Percentiles rank a stretch among this genome's conserved stretches.
These are phyloP conservation scores for Zygosaccharomyces siamensis DNA, from an alignment of 805 yeast genomes.

Conservation along the genomic window DNA sequence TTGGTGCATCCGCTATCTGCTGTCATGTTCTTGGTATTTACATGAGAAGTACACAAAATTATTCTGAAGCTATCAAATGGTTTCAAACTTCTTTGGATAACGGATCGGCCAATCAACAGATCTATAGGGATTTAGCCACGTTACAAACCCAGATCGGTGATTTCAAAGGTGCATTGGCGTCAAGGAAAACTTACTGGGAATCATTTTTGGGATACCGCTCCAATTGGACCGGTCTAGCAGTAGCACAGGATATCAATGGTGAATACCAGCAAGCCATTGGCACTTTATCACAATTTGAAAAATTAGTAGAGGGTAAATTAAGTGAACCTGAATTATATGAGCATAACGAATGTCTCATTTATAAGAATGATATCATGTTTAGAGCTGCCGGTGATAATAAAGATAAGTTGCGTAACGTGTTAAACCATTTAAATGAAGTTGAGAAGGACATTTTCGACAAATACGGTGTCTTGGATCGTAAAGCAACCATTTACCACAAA, in stretches of 20 bases:
- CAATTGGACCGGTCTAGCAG: slow-evolving; percentile 84
- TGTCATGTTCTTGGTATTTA: slow-evolving; percentile 84
- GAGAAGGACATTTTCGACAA: slow-evolving; percentile 53
- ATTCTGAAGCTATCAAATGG: slow-evolving; percentile 73
- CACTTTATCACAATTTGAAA: slow-evolving; percentile 72
- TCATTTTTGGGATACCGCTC: slow-evolving; percentile 77
- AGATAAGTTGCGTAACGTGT: slow-evolving; percentile 49
- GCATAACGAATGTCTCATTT: slow-evolving; percentile 73
- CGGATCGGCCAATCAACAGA: slow-evolving; percentile 72
- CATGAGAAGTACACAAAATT: slow-evolving; percentile 64
- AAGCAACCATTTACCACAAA: slow-evolving; percentile 58
- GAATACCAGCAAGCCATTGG: slow-evolving; percentile 65
- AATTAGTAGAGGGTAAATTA: slow-evolving; percentile 60
- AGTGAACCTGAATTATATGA: slow-evolving; percentile 66
- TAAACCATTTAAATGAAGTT: slow-evolving; percentile 54
- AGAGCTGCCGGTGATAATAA: slow-evolving; percentile 50
- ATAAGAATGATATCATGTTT: slow-evolving; percentile 61
- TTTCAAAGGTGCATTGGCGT: slow-evolving; percentile 52
- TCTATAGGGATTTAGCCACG: slow-evolving; percentile 75
- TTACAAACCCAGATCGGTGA: slow-evolving; percentile 79
- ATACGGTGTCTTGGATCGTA: slow-evolving; percentile 56
- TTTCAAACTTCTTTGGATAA: slow-evolving; percentile 68
- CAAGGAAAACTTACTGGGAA: slow-evolving; percentile 67
- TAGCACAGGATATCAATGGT: slow-evolving; percentile 73
- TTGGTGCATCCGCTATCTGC: slow-evolving; percentile 54